Conservation (phyloP, 2,329 filamentous ascomycete species). For the Aspergillus japonicus region DNA sequence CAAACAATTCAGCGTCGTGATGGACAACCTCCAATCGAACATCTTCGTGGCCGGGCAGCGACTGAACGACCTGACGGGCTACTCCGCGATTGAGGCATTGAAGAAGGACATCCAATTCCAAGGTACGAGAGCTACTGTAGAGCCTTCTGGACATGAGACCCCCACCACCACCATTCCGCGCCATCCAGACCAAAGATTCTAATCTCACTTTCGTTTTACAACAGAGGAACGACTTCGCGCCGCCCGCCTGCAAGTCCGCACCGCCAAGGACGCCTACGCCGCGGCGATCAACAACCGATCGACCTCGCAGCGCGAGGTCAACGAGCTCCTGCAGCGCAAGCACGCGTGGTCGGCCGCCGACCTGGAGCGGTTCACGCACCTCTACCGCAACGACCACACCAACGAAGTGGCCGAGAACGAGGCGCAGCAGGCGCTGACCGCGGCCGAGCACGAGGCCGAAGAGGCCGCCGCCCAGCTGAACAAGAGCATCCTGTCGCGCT, state of each 20-base stretch:
- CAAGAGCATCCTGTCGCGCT: constrained; percentile 80
- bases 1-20: constrained; percentile 66
- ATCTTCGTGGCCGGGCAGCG: constrained; percentile 81
- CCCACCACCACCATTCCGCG: background rate
- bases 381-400: constrained; percentile 89
- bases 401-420: constrained; percentile 80
- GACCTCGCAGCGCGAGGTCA: constrained; percentile 92
- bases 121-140: constrained; percentile 41
- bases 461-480: constrained; percentile 73
- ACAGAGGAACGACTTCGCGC: constrained; percentile 53
- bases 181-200: background rate
- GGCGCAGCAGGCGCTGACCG: constrained; percentile 69
- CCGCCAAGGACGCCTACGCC: constrained; percentile 74
- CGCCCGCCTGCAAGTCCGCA: constrained; percentile 65
- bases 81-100: constrained; percentile 83
- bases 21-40: constrained; percentile 87
- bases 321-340: constrained; percentile 88
- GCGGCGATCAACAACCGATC: constrained; percentile 79
- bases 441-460: constrained; percentile 77
- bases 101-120: constrained; percentile 73
- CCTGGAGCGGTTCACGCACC: constrained; percentile 87
- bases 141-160: background rate
- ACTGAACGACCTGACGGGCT: constrained; percentile 92
- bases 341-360: constrained; percentile 85
- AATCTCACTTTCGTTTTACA: constrained; percentile 5